Evolutionary conservation across 192 early-diverging fungal genomes (phyloP).

Genomic region (Obelidium mucronatum): DNA sequence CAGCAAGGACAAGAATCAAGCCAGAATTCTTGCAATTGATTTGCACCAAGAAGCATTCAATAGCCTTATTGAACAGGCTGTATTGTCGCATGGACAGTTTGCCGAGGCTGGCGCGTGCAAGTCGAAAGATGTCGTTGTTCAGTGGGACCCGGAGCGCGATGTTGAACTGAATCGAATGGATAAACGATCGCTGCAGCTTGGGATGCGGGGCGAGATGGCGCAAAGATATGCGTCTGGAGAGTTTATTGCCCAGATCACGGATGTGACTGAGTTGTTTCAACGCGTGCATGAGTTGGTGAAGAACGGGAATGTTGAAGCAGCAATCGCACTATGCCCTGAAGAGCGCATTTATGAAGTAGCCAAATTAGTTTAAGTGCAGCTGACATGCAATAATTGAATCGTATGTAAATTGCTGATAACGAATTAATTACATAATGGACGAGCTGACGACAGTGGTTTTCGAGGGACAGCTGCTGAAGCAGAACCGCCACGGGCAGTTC

Average conservation of each 20-base stretch:
- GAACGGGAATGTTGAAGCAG: neutral
- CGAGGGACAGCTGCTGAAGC: conserved; percentile 44
- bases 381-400: no score
- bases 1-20: conserved; percentile 25
- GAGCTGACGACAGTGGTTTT: no score
- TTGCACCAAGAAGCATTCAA: conserved; percentile 2
- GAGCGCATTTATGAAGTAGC: neutral
- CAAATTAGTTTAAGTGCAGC: no score
- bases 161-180: conserved; percentile 9
- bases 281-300: neutral
- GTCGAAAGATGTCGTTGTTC: conserved; percentile 21
- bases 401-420: no score
- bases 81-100: neutral
- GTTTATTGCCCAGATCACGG: conserved; percentile 20
- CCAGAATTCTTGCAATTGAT: conserved; percentile 24
- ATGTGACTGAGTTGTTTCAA: conserved; percentile 18
- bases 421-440: no score
- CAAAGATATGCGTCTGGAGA: conserved; percentile 17
- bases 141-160: conserved; percentile 39
- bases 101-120: conserved; percentile 1
- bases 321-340: neutral
- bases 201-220: conserved; percentile 16
- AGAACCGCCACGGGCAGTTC: conserved; percentile 45
- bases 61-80: neutral
- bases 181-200: conserved; percentile 19